Percentiles rank a stretch among this genome's conserved stretches.
phyloP scores from a whole-genome alignment of 1,284 basidiomycete species.

The Ceratobasidium sp. region DNA sequence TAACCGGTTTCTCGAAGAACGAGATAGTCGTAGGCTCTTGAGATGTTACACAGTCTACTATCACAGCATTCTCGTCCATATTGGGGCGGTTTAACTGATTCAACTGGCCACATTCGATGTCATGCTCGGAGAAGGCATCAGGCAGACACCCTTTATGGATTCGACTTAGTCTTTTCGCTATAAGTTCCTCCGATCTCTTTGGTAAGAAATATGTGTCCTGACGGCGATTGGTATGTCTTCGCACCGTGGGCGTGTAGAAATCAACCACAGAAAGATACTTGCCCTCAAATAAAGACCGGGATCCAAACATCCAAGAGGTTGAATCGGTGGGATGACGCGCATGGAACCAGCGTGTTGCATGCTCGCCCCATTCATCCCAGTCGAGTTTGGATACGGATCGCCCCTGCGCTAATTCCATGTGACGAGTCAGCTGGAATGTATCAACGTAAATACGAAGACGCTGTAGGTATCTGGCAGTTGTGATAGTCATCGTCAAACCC shows the following conservation, averaged over 20 bases:
- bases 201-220: too few species aligned
- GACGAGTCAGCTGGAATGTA: background rate
- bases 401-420: background rate
- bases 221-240: too few species aligned
- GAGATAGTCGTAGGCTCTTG: background rate
- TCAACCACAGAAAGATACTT: too few species aligned
- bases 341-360: conserved; percentile 16
- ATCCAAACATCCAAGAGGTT: conserved; percentile 24
- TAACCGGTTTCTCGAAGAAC: background rate
- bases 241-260: too few species aligned
- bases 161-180: too few species aligned
- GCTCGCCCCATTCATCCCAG: too few species aligned
- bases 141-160: too few species aligned
- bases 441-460: background rate
- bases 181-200: too few species aligned
- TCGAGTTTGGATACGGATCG: background rate
- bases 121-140: too few species aligned
- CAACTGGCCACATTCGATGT: too few species aligned
- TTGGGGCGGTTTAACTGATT: too few species aligned
- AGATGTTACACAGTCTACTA: background rate
- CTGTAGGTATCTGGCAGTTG: background rate
- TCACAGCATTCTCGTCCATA: conserved; percentile 1
- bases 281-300: too few species aligned
- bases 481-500: background rate
- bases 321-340: background rate